These are phyloP conservation scores for Schoenoplectus triqueter DNA, from an alignment of 202 grass and related monocot species.

Conservation along the genomic window DNA sequence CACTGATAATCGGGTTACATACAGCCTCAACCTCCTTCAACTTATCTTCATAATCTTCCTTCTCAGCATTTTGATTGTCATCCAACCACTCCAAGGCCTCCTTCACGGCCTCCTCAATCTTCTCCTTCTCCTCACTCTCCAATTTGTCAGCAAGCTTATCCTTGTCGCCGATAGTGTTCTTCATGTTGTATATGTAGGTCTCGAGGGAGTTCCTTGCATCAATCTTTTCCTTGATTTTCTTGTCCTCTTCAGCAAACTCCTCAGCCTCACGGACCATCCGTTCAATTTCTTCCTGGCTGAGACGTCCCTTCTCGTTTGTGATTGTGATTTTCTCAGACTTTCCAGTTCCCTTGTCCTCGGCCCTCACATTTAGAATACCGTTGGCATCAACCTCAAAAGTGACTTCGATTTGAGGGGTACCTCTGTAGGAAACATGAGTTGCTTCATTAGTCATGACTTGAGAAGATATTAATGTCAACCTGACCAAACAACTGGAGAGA, in stretches of 20 bases:
- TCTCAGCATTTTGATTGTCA: conserved; percentile 36
- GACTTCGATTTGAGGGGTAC: conserved; percentile 65
- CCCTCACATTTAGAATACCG: conserved; percentile 57
- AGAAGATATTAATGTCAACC: background rate
- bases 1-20: conserved; percentile 52
- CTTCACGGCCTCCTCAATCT: conserved; percentile 47
- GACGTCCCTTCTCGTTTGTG: conserved; percentile 53
- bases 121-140: conserved; percentile 51
- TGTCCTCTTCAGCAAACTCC: conserved; percentile 58
- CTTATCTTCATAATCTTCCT: conserved; percentile 57
- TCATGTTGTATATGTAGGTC: conserved; percentile 62
- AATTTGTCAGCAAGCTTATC: conserved; percentile 46
- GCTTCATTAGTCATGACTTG: background rate
- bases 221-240: conserved; percentile 49
- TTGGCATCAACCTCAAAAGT: conserved; percentile 69
- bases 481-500: too few relatives aligned
- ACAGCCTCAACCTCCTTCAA: conserved; percentile 55
- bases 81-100: conserved; percentile 57
- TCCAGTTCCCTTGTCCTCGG: conserved; percentile 51
- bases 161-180: conserved; percentile 36
- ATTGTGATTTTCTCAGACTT: conserved; percentile 55
- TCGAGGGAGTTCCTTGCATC: conserved; percentile 56
- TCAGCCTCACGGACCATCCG: conserved; percentile 66
- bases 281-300: conserved; percentile 72
- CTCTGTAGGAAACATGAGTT: conserved; percentile 27